Conservation (phyloP, 2,329 filamentous ascomycete genomes). For the Ophiosphaerella herpotricha region DNA sequence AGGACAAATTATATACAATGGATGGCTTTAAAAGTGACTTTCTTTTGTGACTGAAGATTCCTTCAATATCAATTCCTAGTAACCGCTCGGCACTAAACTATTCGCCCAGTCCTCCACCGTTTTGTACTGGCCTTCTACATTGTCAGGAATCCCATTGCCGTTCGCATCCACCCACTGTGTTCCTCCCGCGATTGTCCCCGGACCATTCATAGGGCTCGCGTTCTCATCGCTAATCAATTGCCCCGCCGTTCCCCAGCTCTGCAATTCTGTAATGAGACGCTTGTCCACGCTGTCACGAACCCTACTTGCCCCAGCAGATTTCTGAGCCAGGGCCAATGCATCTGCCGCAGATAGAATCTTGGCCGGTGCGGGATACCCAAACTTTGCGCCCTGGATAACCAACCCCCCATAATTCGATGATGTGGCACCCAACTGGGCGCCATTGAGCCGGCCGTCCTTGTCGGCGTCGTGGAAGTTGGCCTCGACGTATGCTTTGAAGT, state of each 20-base stretch:
- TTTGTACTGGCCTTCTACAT: slow-evolving; percentile 51
- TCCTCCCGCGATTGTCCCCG: slow-evolving; percentile 48
- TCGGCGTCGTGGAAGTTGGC: slow-evolving; percentile 59
- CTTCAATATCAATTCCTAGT: neutral
- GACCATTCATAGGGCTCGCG: slow-evolving; percentile 47
- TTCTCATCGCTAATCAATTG: slow-evolving; percentile 55
- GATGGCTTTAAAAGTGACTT: too few relatives aligned
- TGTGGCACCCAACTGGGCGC: slow-evolving; percentile 50
- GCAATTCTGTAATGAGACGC: slow-evolving; percentile 50
- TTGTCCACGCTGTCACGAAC: slow-evolving; percentile 53
- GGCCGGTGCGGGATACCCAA: slow-evolving; percentile 51
- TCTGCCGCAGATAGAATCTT: slow-evolving; percentile 47
- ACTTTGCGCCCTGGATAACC: slow-evolving; percentile 48
- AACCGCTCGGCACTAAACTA: slow-evolving; percentile 46
- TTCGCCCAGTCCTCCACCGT: slow-evolving; percentile 59
- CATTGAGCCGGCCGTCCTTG: slow-evolving; percentile 56
- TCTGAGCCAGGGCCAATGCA: slow-evolving; percentile 49
- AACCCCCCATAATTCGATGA: slow-evolving; percentile 56
- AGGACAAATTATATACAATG: too few relatives aligned
- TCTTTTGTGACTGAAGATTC: too few relatives aligned
- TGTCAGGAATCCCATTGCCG: slow-evolving; percentile 58
- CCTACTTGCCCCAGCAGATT: slow-evolving; percentile 50
- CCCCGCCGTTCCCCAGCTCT: slow-evolving; percentile 53
- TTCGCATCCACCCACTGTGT: slow-evolving; percentile 51
- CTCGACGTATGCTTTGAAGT: slow-evolving; percentile 59